Conservation (phyloP, 768 basidiomycete genomes). For the Boletus vinaceobasis region DNA sequence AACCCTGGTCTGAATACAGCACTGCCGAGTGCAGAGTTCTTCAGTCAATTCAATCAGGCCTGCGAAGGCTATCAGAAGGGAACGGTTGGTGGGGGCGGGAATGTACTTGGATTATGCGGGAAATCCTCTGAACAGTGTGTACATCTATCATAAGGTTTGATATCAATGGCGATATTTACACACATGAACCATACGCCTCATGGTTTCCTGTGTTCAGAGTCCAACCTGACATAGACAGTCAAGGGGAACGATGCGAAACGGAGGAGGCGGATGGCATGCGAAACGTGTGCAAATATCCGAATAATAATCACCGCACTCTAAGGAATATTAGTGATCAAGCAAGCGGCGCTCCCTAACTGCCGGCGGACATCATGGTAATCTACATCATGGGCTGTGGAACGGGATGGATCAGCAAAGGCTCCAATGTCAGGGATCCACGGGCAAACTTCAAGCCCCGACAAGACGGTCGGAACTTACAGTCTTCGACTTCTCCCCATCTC, state of each 20-base stretch:
- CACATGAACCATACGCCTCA: constrained; percentile 7
- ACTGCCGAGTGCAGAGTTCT: neutral
- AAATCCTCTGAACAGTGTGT: constrained; percentile 4
- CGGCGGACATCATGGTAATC: constrained; percentile 92
- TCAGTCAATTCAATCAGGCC: constrained; percentile 3
- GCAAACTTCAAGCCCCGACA: constrained; percentile 5
- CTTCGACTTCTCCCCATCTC: constrained; percentile 99
- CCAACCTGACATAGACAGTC: constrained; percentile 10
- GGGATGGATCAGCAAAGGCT: constrained; percentile 13
- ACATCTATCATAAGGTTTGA: constrained; percentile 16
- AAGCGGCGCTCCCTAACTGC: constrained; percentile 78
- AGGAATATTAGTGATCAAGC: constrained; percentile 43
- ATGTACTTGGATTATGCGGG: constrained; percentile 2
- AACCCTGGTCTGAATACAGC: neutral
- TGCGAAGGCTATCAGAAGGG: constrained; percentile 9
- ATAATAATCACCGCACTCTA: constrained; percentile 16
- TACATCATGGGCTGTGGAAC: constrained; percentile 84
- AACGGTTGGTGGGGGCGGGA: constrained; percentile 4
- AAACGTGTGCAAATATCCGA: constrained; percentile 5
- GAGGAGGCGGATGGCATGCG: constrained; percentile 1
- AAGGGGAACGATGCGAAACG: constrained; percentile 3
- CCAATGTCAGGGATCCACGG: neutral
- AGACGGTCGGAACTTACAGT: constrained; percentile 61
- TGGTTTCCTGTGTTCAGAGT: constrained; percentile 11
- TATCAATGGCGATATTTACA: constrained; percentile 16